phyloP scores from a whole-genome alignment of 352 stramenopile genomes.

The Thraustochytrium sp. region DNA sequence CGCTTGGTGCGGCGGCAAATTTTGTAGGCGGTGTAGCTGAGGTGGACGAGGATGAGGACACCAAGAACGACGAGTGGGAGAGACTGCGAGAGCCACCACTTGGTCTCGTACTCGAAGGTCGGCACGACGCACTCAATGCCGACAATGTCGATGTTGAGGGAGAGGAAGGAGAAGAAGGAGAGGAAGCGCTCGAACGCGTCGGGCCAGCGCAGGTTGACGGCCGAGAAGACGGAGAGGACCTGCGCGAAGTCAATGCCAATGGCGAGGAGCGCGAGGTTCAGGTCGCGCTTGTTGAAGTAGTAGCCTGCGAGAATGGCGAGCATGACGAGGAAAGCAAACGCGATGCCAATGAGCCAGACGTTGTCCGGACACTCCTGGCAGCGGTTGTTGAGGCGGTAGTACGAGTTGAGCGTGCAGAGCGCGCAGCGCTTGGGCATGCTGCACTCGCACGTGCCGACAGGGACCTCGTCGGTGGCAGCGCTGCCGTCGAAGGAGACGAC shows the following conservation, averaged over 20 bases:
- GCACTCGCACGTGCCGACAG: slow-evolving; percentile 18
- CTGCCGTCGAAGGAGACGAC: background rate
- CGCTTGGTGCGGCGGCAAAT: background rate
- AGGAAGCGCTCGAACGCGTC: slow-evolving; percentile 60
- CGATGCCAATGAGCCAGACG: slow-evolving; percentile 42
- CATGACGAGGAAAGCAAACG: slow-evolving; percentile 33
- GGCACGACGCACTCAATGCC: slow-evolving; percentile 69
- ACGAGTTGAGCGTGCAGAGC: slow-evolving; percentile 12
- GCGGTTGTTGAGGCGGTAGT: slow-evolving; percentile 49
- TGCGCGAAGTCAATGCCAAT: slow-evolving; percentile 78
- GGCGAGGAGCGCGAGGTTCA: slow-evolving; percentile 57
- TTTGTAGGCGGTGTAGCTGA: slow-evolving; percentile 37
- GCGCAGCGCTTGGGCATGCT: slow-evolving; percentile 36
- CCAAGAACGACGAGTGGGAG: slow-evolving; percentile 33
- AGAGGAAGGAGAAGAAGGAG: slow-evolving; percentile 65
- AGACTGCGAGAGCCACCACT: slow-evolving; percentile 53
- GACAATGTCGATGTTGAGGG: slow-evolving; percentile 71
- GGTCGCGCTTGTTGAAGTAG: slow-evolving; percentile 44
- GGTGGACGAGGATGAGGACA: slow-evolving; percentile 38
- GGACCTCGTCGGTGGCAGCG: background rate
- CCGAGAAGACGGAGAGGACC: slow-evolving; percentile 70
- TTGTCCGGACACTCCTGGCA: slow-evolving; percentile 52
- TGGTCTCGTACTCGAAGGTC: slow-evolving; percentile 65
- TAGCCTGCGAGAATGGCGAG: slow-evolving; percentile 38
- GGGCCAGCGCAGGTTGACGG: slow-evolving; percentile 65